Base-by-base conservation (phyloP, 1,284 basidiomycete species). In the Cutaneotrichosporon sp. region DNA sequence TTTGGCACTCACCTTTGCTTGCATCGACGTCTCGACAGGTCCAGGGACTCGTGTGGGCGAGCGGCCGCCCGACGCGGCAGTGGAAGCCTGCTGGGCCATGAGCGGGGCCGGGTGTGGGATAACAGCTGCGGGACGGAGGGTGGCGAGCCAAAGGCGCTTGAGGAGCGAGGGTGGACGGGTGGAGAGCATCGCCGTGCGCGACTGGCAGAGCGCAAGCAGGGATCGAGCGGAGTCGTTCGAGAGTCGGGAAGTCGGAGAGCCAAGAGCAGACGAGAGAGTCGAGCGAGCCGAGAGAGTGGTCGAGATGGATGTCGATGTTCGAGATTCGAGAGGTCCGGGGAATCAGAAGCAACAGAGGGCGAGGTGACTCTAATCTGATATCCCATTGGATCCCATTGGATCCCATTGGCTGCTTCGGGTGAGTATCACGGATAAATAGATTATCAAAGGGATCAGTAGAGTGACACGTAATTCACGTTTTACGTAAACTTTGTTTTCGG, bases 11-110 rank as follows among this genome's bases (percentile, higher is more conserved):
- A 73, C 73, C 65, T 75, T 75, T 11, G 54, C 39, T 54, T 74
- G 69, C 41, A 75, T 75, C 19, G 65, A 55, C 14, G 63, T 66
- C 60, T 74, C 71, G 3, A 75, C 66, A 1, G 73, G 73, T 0
- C 73, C 73, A 14, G 73, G 73, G 29, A 71, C 55, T n/a, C 70
- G 54, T 2, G 58, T 57, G 5, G 70, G 59, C 4, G 58, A 50
- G 35, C 59, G 52, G 2, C 50, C 44, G 16, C 29, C 53, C 17
- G 34, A 25, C 11, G 49, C 35, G 2, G 50, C 43, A 9, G 53
- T 46, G 25, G 58, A 43, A 2, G 52, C 46, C 22, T 33, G 45
- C 27, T 41, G 32, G 5, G 48, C 45, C 22, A 26, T 39, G 10
- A 45, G 35, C 34, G 33, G 35, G 12, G 48, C 17, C 20, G 22